Evolutionary conservation across 768 basidiomycete species (phyloP), one percentile per base, ranked within the genome.

Genomic region (Stropharia rugosoannulata): DNA sequence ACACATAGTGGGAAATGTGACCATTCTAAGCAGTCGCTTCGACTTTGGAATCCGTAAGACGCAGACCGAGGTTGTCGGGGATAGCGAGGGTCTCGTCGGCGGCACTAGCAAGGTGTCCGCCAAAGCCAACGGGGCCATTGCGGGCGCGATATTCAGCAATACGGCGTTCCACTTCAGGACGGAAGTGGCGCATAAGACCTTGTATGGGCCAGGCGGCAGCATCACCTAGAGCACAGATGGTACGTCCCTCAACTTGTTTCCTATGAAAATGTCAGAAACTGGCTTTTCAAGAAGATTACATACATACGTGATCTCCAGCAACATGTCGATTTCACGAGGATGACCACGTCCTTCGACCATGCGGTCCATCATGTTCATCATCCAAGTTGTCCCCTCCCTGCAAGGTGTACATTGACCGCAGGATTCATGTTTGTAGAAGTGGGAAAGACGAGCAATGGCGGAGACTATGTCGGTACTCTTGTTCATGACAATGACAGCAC

Each of bases 331-430:
- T 76, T 99, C 96, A 56, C 96, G 87, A 61, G 81, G 80, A 66
- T 95, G 92, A 0, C 88, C 92, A 10, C 95, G 83, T 2, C 96
- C 96, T 66, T 92, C 90, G 15, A 90, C 93, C 79, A 99, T 85
- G 45, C 96, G 87, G 69, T 93, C 83, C 96, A 99, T 99, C 94
- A 98, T 98, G 74, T 98, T 96, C 85, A 90, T 93, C 91, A 99
- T 93, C 96, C 96, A 98, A 0, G 94, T 97, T 2, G 96, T 98
- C 37, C 95, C 94, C 66, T 95, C 91, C 59, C 93, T 77, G 70
- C 94, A 96, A 3, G 95, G 94, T 10, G 94, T 95, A 65, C 95
- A 98, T 69, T 98, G 96, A 12, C 96, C 95, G 64, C 95, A 98
- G 1, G 94, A 96, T 69, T 98, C 96, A 74, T 98, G 96, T 73